These are phyloP conservation scores for Lagerstroemia speciosa DNA, from an alignment of 345 rosid species.

Conservation along the genomic window DNA sequence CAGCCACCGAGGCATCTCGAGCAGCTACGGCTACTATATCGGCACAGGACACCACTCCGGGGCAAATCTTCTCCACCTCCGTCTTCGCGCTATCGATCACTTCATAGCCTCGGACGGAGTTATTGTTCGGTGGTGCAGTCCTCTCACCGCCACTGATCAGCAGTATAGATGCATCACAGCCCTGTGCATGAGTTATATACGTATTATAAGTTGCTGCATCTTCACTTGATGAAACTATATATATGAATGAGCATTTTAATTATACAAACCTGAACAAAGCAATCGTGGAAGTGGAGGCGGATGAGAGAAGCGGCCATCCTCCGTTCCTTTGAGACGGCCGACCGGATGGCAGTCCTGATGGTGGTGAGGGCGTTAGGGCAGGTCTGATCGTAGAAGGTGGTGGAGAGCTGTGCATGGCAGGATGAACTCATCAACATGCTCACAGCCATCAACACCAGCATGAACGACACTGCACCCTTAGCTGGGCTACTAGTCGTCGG, in stretches of 20 bases:
- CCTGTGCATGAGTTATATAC: too few relatives aligned
- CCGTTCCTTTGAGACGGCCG: conserved; percentile 33
- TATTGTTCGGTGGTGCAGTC: conserved; percentile 7
- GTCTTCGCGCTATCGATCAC: conserved; percentile 47
- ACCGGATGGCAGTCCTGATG: conserved; percentile 24
- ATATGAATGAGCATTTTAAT: too few relatives aligned
- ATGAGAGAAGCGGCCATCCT: conserved; percentile 53
- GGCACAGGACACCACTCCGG: conserved; percentile 56
- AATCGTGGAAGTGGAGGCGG: conserved; percentile 41
- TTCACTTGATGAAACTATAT: too few relatives aligned
- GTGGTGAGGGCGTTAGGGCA: conserved; percentile 34
- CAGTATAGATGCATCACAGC: conserved; percentile 25
- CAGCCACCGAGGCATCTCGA: conserved; percentile 38
- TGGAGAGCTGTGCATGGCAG: conserved; percentile 31
- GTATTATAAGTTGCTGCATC: too few relatives aligned
- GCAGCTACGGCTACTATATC: conserved; percentile 57
- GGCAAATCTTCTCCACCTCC: conserved; percentile 31
- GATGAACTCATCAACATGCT: background rate
- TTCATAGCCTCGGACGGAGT: conserved; percentile 25
- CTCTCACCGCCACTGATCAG: background rate
- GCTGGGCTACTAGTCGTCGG: too few relatives aligned
- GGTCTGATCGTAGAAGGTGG: conserved; percentile 27
- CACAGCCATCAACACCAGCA: too few relatives aligned
- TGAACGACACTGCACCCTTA: too few relatives aligned
- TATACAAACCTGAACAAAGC: conserved; percentile 26